Evolutionary conservation across 164 flowering plant species (phyloP).

Genomic region (Aristolochia contorta): DNA sequence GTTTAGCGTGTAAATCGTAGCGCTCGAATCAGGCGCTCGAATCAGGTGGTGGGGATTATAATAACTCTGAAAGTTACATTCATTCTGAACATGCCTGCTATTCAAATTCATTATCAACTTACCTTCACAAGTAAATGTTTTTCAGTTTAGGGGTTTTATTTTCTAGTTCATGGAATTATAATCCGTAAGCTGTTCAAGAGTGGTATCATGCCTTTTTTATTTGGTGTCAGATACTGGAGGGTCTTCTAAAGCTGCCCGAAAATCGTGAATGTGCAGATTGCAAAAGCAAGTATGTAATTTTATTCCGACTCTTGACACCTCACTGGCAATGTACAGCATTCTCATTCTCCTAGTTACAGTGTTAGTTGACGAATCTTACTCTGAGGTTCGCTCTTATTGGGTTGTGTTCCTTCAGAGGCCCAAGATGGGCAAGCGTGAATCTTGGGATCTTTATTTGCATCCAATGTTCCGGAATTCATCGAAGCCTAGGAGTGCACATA

Average conservation of each 20-base stretch:
- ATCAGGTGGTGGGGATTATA: no score
- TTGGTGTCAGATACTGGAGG: slow-evolving; percentile 43
- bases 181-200: neutral
- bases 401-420: slow-evolving; percentile 38
- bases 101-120: no score
- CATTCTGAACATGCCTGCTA: no score
- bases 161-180: neutral
- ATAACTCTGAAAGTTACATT: no score
- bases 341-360: neutral
- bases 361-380: neutral
- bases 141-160: neutral
- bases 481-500: slow-evolving; percentile 79
- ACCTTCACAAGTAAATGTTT: no score
- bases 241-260: slow-evolving; percentile 58
- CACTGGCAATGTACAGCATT: neutral
- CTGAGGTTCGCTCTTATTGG: no score
- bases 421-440: slow-evolving; percentile 91
- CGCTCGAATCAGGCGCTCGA: no score
- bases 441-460: slow-evolving; percentile 79
- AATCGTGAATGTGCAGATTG: slow-evolving; percentile 84
- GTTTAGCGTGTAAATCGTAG: no score
- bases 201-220: neutral
- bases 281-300: slow-evolving; percentile 36
- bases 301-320: neutral
- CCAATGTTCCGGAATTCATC: slow-evolving; percentile 80